Evolutionary conservation across 345 rosid genomes (phyloP).

Genomic region (Durio zibethinus): DNA sequence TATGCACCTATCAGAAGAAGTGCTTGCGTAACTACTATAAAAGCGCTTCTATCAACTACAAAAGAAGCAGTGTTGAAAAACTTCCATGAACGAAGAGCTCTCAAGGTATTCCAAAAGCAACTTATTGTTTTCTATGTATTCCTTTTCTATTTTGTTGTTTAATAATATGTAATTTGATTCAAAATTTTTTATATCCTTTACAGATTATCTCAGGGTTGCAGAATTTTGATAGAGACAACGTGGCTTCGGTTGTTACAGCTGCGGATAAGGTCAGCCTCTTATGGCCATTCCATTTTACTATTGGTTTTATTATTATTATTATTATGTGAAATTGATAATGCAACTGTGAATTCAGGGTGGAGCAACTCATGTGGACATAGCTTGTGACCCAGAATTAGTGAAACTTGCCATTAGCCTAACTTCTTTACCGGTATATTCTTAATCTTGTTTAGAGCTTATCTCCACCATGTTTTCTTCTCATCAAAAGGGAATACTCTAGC

Average conservation of each 20-base stretch:
- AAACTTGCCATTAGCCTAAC: conserved; percentile 51
- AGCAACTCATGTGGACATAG: conserved; percentile 69
- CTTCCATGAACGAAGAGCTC: conserved; percentile 48
- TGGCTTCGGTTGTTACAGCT: conserved; percentile 56
- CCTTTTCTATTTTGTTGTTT: neutral
- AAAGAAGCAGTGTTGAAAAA: conserved; percentile 37
- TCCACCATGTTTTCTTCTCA: neutral
- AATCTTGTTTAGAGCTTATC: neutral
- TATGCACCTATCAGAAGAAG: conserved; percentile 9
- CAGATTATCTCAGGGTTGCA: conserved; percentile 61
- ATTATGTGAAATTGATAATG: neutral
- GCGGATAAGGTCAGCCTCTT: conserved; percentile 50
- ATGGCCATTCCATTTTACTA: neutral
- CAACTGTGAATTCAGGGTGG: conserved; percentile 42
- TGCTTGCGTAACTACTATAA: conserved; percentile 17
- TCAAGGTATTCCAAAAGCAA: conserved; percentile 31
- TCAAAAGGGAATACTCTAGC: neutral
- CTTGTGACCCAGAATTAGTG: conserved; percentile 62
- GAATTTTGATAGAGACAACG: conserved; percentile 48
- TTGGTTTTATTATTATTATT: neutral
- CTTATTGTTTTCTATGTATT: neutral
- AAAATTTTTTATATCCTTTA: neutral
- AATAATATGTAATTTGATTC: neutral
- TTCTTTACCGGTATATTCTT: conserved; percentile 53
- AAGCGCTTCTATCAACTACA: conserved; percentile 39